phyloP scores from a whole-genome alignment of 345 rosid genomes.

The Citrus maxima region DNA sequence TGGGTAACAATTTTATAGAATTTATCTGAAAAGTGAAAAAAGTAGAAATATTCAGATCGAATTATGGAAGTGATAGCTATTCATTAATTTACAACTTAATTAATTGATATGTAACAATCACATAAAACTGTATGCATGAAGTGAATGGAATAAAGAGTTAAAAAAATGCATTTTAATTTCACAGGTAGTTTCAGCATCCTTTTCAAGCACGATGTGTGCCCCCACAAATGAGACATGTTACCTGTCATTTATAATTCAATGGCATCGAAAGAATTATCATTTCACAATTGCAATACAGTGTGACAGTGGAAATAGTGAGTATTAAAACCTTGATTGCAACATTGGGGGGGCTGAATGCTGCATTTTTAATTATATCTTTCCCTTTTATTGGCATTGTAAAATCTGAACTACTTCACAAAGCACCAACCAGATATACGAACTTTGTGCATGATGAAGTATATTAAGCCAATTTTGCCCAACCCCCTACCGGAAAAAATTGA shows the following conservation, averaged over 20 bases:
- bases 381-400: neutral
- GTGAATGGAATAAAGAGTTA: neutral
- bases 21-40: too few species aligned
- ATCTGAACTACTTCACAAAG: neutral
- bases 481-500: too few species aligned
- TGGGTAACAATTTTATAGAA: neutral
- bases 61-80: neutral
- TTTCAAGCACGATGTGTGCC: constrained; percentile 3
- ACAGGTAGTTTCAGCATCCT: constrained; percentile 1
- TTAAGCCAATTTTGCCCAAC: neutral
- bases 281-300: neutral
- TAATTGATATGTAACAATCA: neutral
- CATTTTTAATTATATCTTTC: neutral
- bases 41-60: too few species aligned
- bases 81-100: neutral
- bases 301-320: neutral
- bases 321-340: neutral
- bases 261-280: neutral
- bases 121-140: neutral
- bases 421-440: neutral
- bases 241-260: constrained; percentile 5
- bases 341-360: neutral
- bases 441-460: neutral
- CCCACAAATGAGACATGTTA: constrained; percentile 17
- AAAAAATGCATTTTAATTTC: neutral